Evolutionary conservation across 352 stramenopile species (phyloP), one percentile per base, ranked within the genome.

Genomic region (Pythium myriotylum): DNA sequence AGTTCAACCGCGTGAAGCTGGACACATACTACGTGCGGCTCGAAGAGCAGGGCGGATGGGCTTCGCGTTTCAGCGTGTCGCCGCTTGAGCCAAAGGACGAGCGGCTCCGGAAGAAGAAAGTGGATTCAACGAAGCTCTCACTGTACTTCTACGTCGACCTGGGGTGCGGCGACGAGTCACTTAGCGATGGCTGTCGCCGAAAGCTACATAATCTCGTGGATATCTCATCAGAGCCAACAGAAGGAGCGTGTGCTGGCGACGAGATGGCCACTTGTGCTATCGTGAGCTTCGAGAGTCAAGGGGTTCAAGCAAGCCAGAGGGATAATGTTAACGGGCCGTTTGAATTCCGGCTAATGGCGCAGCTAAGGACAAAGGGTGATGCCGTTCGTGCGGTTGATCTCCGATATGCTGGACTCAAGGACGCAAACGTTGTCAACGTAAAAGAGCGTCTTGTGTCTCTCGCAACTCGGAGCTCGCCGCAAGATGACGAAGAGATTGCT

Each of bases 91-190:
- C 78, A 2, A 65, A 58, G 13, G 79, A 89, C 61, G 68, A 79
- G 59, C 69, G 62, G 5, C 57, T 86, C 39, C 64, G 55, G 6
- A 70, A 73, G 37, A 67, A 71, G 53, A 27, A 64, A 10, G 72
- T 84, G 19, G 53, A 59, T 8, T 58, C 32, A n/a, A 92, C 81
- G 54, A 85, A 84, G 51, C 37, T 89, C 10, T 92, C 86, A 41
- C 70, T 94, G 8, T 92, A 89, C 43, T 92, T 91, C 64, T 94
- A 92, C 42, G 60, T 92, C 7, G 86, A 94, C 33, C 45, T 92
- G 27, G 68, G 77, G 22, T 94, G 86, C 47, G 81, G 68, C 40
- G 86, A 94, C 54, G 86, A 94, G 52, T 76, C 60, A 41, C 52
- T 88, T 47, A 56, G 57, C 2, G 59, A 86, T 41, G 22, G 53